A percentile compares a stretch with the other conserved stretches of the same genome.
Evolutionary conservation across 2,329 filamentous ascomycete genomes (phyloP).

Genomic region (Orbilia javanica): DNA sequence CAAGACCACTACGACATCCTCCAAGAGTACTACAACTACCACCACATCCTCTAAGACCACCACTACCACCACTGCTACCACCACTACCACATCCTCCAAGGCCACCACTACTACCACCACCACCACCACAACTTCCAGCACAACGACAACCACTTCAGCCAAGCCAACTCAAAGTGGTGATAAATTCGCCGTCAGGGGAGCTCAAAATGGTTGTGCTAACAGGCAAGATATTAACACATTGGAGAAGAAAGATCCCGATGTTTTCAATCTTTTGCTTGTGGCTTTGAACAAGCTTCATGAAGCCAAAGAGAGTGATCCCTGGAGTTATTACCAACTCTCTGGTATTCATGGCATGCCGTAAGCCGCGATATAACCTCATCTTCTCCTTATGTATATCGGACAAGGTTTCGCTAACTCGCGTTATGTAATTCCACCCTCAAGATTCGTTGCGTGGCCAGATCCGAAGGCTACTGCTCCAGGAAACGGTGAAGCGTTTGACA

Average conservation of each 20-base stretch:
- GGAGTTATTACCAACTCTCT: conserved; percentile 42
- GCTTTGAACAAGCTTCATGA: conserved; percentile 11
- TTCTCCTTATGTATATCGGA: too few species aligned
- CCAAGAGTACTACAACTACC: not conserved
- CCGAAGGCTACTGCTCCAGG: not conserved
- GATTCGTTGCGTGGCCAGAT: conserved; percentile 46
- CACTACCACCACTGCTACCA: not conserved
- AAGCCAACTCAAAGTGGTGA: conserved; percentile 4
- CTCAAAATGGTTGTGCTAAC: conserved; percentile 23
- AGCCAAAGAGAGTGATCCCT: conserved; percentile 10
- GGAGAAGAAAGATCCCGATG: conserved; percentile 28
- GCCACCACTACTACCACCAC: not conserved
- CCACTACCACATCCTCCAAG: conserved; percentile 2
- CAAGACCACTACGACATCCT: not conserved
- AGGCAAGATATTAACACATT: conserved; percentile 27
- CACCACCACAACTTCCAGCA: conserved; percentile 3
- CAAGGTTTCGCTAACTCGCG: not conserved
- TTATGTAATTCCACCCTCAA: too few species aligned
- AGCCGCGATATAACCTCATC: not conserved
- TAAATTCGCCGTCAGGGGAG: conserved; percentile 17
- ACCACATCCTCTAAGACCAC: not conserved
- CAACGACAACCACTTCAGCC: conserved; percentile 11
- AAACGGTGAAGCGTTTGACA: conserved; percentile 1
- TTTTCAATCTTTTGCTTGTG: conserved; percentile 34
- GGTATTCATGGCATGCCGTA: conserved; percentile 49